Evolutionary conservation across 192 early-diverging fungal species (phyloP).

Genomic region (Coemansia sp.): DNA sequence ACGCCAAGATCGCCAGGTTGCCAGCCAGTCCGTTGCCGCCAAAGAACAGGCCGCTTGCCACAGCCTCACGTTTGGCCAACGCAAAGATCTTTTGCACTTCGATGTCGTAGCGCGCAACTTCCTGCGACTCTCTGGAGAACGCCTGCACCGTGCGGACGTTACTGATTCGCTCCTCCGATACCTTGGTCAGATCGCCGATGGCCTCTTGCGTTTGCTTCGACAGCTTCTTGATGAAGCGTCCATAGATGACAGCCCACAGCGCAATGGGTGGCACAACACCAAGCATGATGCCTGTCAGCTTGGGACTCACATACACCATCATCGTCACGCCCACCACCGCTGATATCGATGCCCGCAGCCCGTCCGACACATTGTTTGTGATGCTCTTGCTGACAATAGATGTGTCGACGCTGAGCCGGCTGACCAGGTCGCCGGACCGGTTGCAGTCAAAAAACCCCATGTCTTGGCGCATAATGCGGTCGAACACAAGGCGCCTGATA

Average conservation of each 20-base stretch:
- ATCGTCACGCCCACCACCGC: slow-evolving; percentile 63
- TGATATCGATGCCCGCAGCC: slow-evolving; percentile 63
- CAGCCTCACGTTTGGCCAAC: slow-evolving; percentile 54
- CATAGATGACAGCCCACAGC: slow-evolving; percentile 69
- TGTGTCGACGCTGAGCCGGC: slow-evolving; percentile 77
- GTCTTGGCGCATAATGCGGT: slow-evolving; percentile 62
- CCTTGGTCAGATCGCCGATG: slow-evolving; percentile 66
- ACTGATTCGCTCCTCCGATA: slow-evolving; percentile 66
- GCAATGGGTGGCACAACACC: slow-evolving; percentile 75
- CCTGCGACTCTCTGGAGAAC: slow-evolving; percentile 47
- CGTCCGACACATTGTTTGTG: slow-evolving; percentile 76
- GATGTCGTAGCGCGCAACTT: slow-evolving; percentile 36
- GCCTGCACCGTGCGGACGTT: slow-evolving; percentile 59
- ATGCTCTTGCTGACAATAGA: slow-evolving; percentile 73
- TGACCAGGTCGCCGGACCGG: slow-evolving; percentile 74
- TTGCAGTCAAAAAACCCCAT: slow-evolving; percentile 66
- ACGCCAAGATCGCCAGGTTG: slow-evolving; percentile 65
- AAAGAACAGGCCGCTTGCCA: slow-evolving; percentile 67
- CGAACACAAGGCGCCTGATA: slow-evolving; percentile 57
- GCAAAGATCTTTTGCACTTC: slow-evolving; percentile 45
- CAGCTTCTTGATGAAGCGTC: slow-evolving; percentile 64
- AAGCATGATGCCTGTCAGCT: slow-evolving; percentile 72
- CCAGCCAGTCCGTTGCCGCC: slow-evolving; percentile 66
- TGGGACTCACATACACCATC: slow-evolving; percentile 71
- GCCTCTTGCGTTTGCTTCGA: slow-evolving; percentile 67